These are phyloP conservation scores for Ceratobasidium sp. DNA, from an alignment of 1,284 basidiomycete species.

Conservation along the genomic window DNA sequence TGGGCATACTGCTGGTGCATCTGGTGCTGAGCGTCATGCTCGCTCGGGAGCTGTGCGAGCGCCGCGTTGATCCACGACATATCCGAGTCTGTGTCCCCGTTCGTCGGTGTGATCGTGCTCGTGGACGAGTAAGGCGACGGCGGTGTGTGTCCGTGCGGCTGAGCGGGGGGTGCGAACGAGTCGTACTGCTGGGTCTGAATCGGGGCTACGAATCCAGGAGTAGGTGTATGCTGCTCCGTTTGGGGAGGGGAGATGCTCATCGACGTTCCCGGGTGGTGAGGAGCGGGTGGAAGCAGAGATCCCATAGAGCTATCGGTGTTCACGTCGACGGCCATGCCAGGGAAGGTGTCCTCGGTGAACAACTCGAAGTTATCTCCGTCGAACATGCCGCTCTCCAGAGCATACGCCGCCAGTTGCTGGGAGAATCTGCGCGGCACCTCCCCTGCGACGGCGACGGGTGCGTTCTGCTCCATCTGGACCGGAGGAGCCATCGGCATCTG, in stretches of 20 bases:
- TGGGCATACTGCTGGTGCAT: constrained; percentile 1
- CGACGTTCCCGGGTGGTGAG: neutral
- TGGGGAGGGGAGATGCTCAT: constrained; percentile 27
- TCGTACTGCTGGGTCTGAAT: constrained; percentile 25
- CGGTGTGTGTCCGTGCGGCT: constrained; percentile 4
- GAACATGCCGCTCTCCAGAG: constrained; percentile 37
- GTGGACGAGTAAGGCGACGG: constrained; percentile 31
- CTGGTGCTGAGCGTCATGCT: constrained; percentile 27
- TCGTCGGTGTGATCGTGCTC: constrained; percentile 25
- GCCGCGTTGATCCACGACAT: constrained; percentile 40
- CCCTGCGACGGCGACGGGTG: neutral
- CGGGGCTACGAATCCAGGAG: constrained; percentile 14
- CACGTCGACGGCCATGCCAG: constrained; percentile 28
- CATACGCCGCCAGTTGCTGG: constrained; percentile 32
- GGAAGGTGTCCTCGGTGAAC: constrained; percentile 37
- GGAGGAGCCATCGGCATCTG: constrained; percentile 7
- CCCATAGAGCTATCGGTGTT: constrained; percentile 17
- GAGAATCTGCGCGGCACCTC: constrained; percentile 34
- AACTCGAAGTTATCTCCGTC: constrained; percentile 24
- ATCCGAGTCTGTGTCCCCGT: constrained; percentile 27
- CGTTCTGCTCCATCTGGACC: neutral
- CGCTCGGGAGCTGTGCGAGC: constrained; percentile 37
- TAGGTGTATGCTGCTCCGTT: constrained; percentile 25
- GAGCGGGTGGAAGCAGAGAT: neutral
- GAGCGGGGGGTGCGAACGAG: constrained; percentile 2